Evolutionary conservation across 2,329 filamentous ascomycete species (phyloP).

Genomic region (Aureobasidium subglaciale): DNA sequence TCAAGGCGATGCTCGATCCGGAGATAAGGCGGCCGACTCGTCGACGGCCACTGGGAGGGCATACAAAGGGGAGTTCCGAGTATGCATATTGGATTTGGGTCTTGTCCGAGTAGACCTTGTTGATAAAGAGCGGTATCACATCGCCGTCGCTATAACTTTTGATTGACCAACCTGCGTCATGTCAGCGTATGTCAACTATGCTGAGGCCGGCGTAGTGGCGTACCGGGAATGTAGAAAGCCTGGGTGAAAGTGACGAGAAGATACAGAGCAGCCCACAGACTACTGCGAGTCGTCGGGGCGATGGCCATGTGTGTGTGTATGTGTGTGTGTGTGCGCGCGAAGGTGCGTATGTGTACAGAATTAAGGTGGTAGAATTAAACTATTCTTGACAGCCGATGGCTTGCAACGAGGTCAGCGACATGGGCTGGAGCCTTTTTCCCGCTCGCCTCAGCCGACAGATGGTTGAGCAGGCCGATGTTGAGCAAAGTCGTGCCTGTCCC

Average conservation of each 20-base stretch:
- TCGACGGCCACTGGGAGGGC: constrained; percentile 63
- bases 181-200: constrained; percentile 9
- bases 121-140: constrained; percentile 75
- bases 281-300: constrained; percentile 33
- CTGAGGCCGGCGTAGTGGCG: neutral
- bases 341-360: constrained; percentile 5
- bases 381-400: constrained; percentile 1
- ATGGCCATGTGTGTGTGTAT: constrained; percentile 30
- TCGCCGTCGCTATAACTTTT: constrained; percentile 72
- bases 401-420: neutral
- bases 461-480: neutral
- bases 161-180: constrained; percentile 64
- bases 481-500: neutral
- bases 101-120: constrained; percentile 86
- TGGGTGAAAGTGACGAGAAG: constrained; percentile 45
- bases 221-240: constrained; percentile 84
- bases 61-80: constrained; percentile 81
- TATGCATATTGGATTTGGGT: constrained; percentile 90
- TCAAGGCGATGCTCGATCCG: constrained; percentile 71
- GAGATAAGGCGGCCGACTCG: constrained; percentile 63
- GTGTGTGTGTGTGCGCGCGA: too few species aligned
- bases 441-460: neutral
- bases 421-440: neutral
- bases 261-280: constrained; percentile 43
- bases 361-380: neutral